Base-by-base conservation (phyloP, 352 stramenopile genomes). In the Phytophthora hibernalis region DNA sequence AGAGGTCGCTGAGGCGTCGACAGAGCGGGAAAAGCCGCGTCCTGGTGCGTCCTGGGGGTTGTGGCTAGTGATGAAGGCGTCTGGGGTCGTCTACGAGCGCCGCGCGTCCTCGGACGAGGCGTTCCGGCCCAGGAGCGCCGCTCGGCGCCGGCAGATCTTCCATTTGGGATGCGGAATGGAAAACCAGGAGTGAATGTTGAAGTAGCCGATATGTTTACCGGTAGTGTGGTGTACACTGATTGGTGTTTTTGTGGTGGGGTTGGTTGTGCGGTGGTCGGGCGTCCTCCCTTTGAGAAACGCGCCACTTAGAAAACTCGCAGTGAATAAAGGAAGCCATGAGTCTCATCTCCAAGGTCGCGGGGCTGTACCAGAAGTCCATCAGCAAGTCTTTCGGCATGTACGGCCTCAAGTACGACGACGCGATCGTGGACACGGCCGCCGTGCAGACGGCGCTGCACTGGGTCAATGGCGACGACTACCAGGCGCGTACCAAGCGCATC, bases 331-430 rank as follows among this genome's bases (percentile, higher is more conserved):
- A 11, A n/a, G 21, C 26, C 13, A 87, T 82, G 76, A 80, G 74
- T 63, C 56, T 87, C 40, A 65, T 87, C 62, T 76, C 81, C 43
- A 85, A 83, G 61, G 82, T 83, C 55, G 85, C 85, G 21, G 62
- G 76, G 60, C 61, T 93, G 57, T 96, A 96, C 84, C 80, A 94
- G 80, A 91, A 92, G 80, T 88, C 79, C 61, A 73, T 96, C 49
- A 68, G 81, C 83, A 92, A 93, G 80, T 81, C 80, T 22, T 77
- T 96, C 35, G 72, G 70, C 52, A 71, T 87, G 83, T 93, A 95
- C 75, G 88, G 88, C 54, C 66, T 96, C 72, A 93, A 93, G 82
- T 96, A 96, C 70, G 88, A 96, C 61, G 89, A 96, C 59, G 77
- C 74, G 18, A 79, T 96, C 54, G 89, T 96, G 48, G 89, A 96